These are phyloP conservation scores for Diaporthe citri DNA, from an alignment of 2,329 filamentous ascomycete species.

Conservation along the genomic window DNA sequence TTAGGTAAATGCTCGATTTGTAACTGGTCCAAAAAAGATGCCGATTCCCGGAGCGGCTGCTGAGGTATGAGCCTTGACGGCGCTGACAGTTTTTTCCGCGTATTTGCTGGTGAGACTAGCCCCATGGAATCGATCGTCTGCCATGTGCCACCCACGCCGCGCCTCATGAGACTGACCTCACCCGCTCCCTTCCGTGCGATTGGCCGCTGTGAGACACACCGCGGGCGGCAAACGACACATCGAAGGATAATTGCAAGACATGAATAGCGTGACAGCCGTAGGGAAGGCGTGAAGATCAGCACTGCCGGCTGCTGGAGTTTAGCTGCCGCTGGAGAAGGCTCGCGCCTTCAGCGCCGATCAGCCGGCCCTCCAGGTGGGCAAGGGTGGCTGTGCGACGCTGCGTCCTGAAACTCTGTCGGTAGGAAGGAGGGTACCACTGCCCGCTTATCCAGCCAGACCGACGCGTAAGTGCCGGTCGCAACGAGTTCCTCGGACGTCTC, in stretches of 20 bases:
- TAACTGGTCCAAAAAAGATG: not conserved
- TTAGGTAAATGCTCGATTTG: not conserved
- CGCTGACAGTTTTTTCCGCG: not conserved
- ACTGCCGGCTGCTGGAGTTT: not conserved
- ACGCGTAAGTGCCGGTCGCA: slow-evolving; percentile 23
- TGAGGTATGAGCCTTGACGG: not conserved
- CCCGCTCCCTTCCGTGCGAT: not conserved
- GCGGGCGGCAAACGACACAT: slow-evolving; percentile 8
- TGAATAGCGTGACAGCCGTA: not conserved
- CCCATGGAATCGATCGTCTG: slow-evolving; percentile 9
- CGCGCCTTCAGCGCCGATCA: slow-evolving; percentile 1
- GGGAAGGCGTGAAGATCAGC: not conserved
- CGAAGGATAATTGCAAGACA: not conserved
- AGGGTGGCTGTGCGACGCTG: slow-evolving; percentile 16
- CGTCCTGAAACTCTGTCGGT: slow-evolving; percentile 20
- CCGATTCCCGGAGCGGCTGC: slow-evolving; percentile 4
- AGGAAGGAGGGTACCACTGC: slow-evolving; percentile 2
- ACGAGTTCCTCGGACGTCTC: not conserved
- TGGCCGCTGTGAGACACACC: slow-evolving; percentile 6
- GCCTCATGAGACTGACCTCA: slow-evolving; percentile 7
- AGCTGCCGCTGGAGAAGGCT: slow-evolving; percentile 5
- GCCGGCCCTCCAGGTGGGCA: slow-evolving; percentile 25
- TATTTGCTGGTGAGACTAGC: slow-evolving; percentile 11
- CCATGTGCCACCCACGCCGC: slow-evolving; percentile 2
- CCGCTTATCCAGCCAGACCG: not conserved